Percentiles rank a stretch among this genome's conserved stretches.
These are phyloP conservation scores for Pelargonium nanum DNA, from an alignment of 345 rosid genomes.

Conservation along the genomic window DNA sequence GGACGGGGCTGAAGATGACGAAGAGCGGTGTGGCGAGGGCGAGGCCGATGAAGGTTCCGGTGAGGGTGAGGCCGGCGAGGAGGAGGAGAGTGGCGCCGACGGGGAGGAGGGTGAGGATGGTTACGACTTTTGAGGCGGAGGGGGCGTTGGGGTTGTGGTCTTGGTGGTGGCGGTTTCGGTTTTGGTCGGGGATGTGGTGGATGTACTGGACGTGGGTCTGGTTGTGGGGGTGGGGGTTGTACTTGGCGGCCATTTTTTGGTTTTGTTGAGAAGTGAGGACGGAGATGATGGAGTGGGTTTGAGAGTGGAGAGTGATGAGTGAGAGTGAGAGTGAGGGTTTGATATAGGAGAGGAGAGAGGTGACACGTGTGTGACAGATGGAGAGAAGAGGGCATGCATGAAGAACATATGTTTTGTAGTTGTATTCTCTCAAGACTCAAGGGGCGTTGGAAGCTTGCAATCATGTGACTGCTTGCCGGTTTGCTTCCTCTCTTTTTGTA, in stretches of 20 bases:
- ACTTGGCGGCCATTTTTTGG: not conserved
- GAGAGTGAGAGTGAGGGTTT: no score
- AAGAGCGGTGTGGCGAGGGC: slow-evolving; percentile 68
- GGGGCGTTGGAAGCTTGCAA: not conserved
- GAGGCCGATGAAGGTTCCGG: slow-evolving; percentile 64
- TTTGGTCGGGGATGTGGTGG: no score
- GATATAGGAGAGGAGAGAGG: no score
- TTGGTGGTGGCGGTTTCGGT: not conserved
- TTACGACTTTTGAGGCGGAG: slow-evolving; percentile 49
- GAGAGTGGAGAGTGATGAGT: not conserved
- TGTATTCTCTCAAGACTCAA: no score
- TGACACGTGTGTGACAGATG: not conserved
- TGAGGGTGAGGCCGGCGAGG: slow-evolving; percentile 59
- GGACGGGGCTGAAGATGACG: slow-evolving; percentile 76
- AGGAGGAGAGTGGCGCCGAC: slow-evolving; percentile 70
- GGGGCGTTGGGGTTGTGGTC: slow-evolving; percentile 10
- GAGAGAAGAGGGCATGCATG: not conserved
- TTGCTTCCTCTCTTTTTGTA: no score
- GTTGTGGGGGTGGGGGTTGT: not conserved
- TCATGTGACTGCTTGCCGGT: no score
- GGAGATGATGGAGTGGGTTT: not conserved
- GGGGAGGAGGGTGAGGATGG: slow-evolving; percentile 63
- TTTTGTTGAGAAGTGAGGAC: not conserved
- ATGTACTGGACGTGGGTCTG: no score
- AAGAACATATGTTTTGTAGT: not conserved